phyloP scores from a whole-genome alignment of 257 asterid genomes.

The Solanum chiquidenum region DNA sequence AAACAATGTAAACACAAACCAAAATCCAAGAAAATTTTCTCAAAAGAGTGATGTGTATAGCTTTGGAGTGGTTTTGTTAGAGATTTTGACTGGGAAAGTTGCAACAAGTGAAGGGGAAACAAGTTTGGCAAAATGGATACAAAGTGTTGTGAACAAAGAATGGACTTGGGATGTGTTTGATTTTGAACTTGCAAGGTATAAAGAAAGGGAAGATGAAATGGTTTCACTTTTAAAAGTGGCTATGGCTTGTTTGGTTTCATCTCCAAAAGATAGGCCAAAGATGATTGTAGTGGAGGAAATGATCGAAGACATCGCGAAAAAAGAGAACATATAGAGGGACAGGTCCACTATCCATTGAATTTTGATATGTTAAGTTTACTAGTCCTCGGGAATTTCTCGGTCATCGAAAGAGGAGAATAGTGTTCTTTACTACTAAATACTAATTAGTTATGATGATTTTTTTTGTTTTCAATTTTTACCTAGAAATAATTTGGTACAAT shows the following conservation, averaged over 20 bases:
- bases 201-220: conserved; percentile 33
- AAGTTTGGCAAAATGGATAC: conserved; percentile 23
- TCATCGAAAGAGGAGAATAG: not conserved
- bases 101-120: conserved; percentile 11
- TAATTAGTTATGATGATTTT: not conserved
- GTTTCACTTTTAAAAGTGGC: conserved; percentile 27
- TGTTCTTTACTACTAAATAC: not conserved
- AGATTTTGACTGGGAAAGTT: conserved; percentile 26
- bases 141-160: conserved; percentile 17
- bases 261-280: conserved; percentile 27
- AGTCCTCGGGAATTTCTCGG: fast-evolving
- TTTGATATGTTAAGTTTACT: not conserved
- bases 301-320: conserved; percentile 15
- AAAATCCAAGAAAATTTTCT: not conserved
- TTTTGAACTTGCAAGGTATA: conserved; percentile 25
- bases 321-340: not conserved
- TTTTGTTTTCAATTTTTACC: not conserved
- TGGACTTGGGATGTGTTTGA: conserved; percentile 36
- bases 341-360: not conserved
- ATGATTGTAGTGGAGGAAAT: conserved; percentile 16
- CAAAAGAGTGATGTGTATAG: conserved; percentile 27
- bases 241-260: conserved; percentile 23
- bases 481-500: not conserved
- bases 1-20: not conserved
- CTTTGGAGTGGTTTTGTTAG: conserved; percentile 23